These are phyloP conservation scores for Veloboletus limbatus DNA, from an alignment of 1,284 basidiomycete species.

Conservation along the genomic window DNA sequence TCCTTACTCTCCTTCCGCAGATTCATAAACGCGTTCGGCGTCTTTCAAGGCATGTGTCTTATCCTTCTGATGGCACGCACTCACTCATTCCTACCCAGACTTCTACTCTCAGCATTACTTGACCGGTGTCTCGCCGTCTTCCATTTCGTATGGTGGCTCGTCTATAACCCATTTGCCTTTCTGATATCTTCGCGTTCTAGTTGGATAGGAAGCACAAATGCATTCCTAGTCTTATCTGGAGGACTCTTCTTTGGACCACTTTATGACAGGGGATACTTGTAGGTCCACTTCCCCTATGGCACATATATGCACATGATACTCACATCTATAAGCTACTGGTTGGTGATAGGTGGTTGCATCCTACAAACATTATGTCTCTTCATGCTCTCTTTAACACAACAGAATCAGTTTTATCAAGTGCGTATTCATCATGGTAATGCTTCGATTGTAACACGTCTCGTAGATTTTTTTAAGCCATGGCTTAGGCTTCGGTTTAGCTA, in stretches of 20 bases:
- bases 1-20: slow-evolving; percentile 20
- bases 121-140: slow-evolving; percentile 34
- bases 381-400: slow-evolving; percentile 37
- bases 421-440: background rate
- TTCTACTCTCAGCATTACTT: slow-evolving; percentile 37
- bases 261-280: slow-evolving; percentile 38
- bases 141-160: slow-evolving; percentile 32
- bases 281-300: slow-evolving; percentile 5
- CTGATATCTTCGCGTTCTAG: slow-evolving; percentile 17
- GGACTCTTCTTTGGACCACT: slow-evolving; percentile 37
- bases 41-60: slow-evolving; percentile 37
- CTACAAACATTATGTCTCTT: slow-evolving; percentile 34
- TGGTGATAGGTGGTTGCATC: slow-evolving; percentile 27
- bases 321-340: slow-evolving; percentile 20
- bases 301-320: background rate
- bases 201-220: slow-evolving; percentile 52
- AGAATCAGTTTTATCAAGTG: slow-evolving; percentile 36
- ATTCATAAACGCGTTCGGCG: slow-evolving; percentile 39
- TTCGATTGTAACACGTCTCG: background rate
- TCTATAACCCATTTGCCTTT: background rate
- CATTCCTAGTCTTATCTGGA: slow-evolving; percentile 38
- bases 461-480: slow-evolving; percentile 39
- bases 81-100: slow-evolving; percentile 23
- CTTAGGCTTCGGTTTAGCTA: slow-evolving; percentile 34
- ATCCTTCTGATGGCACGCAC: background rate